Conservation (phyloP, 139 green algal genomes). For the Dunaliella sp. region DNA sequence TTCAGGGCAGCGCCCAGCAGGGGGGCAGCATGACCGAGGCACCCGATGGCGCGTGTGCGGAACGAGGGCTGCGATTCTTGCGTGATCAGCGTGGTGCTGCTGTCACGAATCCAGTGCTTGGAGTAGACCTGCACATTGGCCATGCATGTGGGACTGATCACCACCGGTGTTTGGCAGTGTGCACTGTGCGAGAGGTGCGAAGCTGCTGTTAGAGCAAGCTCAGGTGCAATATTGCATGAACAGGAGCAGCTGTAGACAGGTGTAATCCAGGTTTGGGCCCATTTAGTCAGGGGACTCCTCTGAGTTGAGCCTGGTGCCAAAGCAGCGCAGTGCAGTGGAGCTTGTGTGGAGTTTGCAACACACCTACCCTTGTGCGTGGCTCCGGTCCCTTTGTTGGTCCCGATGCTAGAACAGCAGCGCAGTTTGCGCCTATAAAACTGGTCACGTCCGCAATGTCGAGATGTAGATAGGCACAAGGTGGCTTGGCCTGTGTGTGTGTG, state of each 20-base stretch:
- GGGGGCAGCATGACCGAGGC: neutral
- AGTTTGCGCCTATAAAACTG: neutral
- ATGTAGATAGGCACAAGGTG: neutral
- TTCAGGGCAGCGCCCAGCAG: too few relatives aligned
- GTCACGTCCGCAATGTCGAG: conserved; percentile 7
- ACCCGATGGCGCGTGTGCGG: neutral
- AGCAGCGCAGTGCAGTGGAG: too few relatives aligned
- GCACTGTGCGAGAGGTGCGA: too few relatives aligned
- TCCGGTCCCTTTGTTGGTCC: neutral
- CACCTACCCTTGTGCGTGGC: neutral
- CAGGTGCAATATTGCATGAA: too few relatives aligned
- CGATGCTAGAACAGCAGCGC: neutral
- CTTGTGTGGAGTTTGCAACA: too few relatives aligned
- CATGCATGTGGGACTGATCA: neutral
- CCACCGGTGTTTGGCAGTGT: too few relatives aligned
- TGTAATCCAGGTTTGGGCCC: too few relatives aligned
- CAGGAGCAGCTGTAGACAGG: too few relatives aligned
- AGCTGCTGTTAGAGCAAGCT: too few relatives aligned
- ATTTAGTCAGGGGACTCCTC: too few relatives aligned
- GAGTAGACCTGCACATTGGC: neutral
- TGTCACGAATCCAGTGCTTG: conserved; percentile 10
- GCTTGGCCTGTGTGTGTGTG: too few relatives aligned
- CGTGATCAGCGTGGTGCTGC: neutral
- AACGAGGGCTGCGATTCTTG: neutral
- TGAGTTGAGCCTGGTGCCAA: too few relatives aligned